Percentiles rank a stretch among this genome's conserved stretches.
phyloP scores from a whole-genome alignment of 257 asterid species.

The Orobanche coerulescens region DNA sequence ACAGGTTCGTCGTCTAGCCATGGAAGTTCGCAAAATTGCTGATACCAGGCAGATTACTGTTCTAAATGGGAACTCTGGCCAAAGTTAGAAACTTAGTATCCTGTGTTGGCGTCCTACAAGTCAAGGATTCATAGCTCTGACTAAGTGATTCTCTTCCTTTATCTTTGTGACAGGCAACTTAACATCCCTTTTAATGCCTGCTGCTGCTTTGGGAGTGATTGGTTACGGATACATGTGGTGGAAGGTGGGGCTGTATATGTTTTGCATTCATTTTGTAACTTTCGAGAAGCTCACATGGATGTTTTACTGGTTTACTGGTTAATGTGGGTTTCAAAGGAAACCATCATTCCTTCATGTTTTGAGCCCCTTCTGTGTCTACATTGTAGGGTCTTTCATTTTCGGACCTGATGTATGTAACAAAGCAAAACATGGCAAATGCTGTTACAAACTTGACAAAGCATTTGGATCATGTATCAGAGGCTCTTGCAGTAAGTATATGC shows the following conservation, averaged over 20 bases:
- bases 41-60: conserved; percentile 47
- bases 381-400: conserved; percentile 65
- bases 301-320: not conserved
- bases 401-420: conserved; percentile 77
- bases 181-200: conserved; percentile 43
- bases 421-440: conserved; percentile 60
- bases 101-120: not conserved
- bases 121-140: not conserved
- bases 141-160: not conserved
- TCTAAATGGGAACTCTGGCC: conserved; percentile 49
- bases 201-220: conserved; percentile 63
- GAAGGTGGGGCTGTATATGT: conserved; percentile 41
- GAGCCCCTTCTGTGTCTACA: conserved; percentile 11
- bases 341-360: not conserved
- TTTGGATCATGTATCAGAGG: conserved; percentile 61
- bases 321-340: not conserved
- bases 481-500: conserved; percentile 48
- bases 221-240: conserved; percentile 91
- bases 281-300: not conserved
- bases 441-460: conserved; percentile 67
- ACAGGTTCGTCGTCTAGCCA: conserved; percentile 56
- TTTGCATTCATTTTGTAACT: not conserved
- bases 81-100: conserved; percentile 29
- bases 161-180: conserved; percentile 32
- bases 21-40: conserved; percentile 54